These are phyloP conservation scores for Aphanomyces astaci DNA, from an alignment of 352 stramenopile genomes.

Conservation along the genomic window DNA sequence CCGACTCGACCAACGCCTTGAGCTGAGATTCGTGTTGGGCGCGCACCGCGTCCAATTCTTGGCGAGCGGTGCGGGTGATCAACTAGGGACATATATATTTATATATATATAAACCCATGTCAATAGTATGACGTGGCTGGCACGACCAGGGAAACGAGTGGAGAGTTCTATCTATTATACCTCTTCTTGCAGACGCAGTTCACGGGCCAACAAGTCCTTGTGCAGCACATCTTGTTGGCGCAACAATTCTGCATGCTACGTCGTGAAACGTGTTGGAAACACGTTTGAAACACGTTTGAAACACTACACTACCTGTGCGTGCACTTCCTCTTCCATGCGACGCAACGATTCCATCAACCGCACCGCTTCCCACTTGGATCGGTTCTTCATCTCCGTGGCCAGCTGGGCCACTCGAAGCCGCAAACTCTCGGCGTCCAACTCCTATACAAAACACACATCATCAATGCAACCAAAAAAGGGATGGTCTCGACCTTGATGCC, in stretches of 20 bases:
- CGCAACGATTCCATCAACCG: conserved; percentile 61
- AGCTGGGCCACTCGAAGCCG: conserved; percentile 69
- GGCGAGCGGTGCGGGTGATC: conserved; percentile 45
- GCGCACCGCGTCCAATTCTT: conserved; percentile 30
- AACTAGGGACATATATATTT: background rate
- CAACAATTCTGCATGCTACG: conserved; percentile 48
- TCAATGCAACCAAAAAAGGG: too few species aligned
- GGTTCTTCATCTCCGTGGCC: conserved; percentile 82
- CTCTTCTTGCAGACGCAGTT: conserved; percentile 66
- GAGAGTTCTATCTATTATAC: conserved; percentile 12
- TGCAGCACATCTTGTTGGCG: conserved; percentile 56
- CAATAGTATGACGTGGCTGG: too few species aligned
- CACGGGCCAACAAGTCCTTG: conserved; percentile 66
- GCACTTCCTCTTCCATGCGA: conserved; percentile 68
- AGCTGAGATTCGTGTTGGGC: conserved; percentile 5
- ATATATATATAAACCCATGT: too few species aligned
- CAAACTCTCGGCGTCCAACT: conserved; percentile 59
- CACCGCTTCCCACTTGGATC: conserved; percentile 76
- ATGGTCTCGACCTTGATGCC: conserved; percentile 60
- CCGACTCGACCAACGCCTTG: background rate
- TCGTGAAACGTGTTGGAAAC: too few species aligned
- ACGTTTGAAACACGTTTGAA: too few species aligned
- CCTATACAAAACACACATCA: too few species aligned
- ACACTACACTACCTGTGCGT: too few species aligned
- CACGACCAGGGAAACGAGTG: too few species aligned